Base-by-base conservation (phyloP, 768 basidiomycete genomes). In the Boletellus emodensis region DNA sequence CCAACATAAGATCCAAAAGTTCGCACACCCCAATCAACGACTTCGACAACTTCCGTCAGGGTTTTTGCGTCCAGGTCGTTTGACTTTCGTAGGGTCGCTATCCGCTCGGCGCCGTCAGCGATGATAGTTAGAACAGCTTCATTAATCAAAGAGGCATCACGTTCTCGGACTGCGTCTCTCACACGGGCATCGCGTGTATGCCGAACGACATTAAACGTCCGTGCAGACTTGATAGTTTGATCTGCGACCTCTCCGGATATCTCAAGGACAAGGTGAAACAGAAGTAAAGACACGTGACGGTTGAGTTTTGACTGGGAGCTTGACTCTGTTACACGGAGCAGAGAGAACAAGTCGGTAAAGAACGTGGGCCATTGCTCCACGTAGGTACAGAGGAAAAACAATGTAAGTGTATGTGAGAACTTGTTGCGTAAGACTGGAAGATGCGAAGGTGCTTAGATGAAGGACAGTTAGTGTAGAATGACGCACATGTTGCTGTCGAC, bases 181-280 rank as follows among this genome's bases (percentile, higher is more conserved):
- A 98, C 85, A 42, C 83, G 81, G 17, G 74, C 83, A 71, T 99
- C 96, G 48, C 93, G 82, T 40, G 78, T 74, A 63, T 92, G 85
- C 42, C 96, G 80, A 43, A 75, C 80, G 8, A 76, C 71, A 47
- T 75, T 83, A 64, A 80, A 93, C 38, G 81, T 67, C 44, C 94
- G 77, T 13, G 94, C 94, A 44, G 89, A 79, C 70, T 95, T 93
- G 61, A 98, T 83, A 54, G 92, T 82, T 61, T 91, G 88, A 72
- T 99, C 96, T 44, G 92, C 92, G n/a, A 98, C 89, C 69, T 99
- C 96, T 12, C 90, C 89, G 0, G 94, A 94, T 47, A 98, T 94
- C 67, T 99, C 96, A 52, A 89, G 83, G 39, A 99, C 77, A 58
- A 97, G 77, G 61, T 90, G 93, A 66, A 98, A 90, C 66, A 96